These are phyloP conservation scores for Talaromyces sp. DNA, from an alignment of 2,329 filamentous ascomycete species.

Conservation along the genomic window DNA sequence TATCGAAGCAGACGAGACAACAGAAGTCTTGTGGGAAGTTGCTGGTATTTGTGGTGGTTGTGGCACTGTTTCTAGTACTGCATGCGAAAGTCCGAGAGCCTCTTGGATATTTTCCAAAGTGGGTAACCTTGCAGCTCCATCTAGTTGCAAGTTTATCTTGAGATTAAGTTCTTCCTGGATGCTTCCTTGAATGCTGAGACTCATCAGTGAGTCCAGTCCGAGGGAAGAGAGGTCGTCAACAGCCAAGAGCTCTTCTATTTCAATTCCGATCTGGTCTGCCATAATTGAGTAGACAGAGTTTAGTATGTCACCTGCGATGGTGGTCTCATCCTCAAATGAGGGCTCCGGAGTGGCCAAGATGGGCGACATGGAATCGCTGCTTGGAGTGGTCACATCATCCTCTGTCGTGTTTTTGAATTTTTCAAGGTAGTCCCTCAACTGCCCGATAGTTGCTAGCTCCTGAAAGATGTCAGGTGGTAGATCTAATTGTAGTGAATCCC, in stretches of 20 bases:
- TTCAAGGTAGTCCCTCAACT: slow-evolving; percentile 1
- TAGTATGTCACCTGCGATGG: not conserved
- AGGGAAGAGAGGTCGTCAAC: not conserved
- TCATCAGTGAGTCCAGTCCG: not conserved
- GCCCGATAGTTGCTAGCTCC: slow-evolving; percentile 4
- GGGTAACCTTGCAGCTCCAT: not conserved
- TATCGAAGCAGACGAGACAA: not conserved
- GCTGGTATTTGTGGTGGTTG: not conserved
- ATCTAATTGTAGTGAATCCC: slow-evolving; percentile 27
- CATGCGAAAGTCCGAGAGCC: not conserved
- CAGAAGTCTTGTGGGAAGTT: not conserved
- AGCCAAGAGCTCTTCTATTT: not conserved
- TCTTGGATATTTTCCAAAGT: not conserved
- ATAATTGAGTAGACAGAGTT: not conserved
- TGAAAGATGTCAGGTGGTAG: slow-evolving; percentile 18
- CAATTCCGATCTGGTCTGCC: not conserved
- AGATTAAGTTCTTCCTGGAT: not conserved
- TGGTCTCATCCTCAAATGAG: not conserved
- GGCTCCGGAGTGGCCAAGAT: not conserved
- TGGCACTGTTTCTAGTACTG: not conserved
- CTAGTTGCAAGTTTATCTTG: not conserved
- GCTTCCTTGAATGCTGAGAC: not conserved
- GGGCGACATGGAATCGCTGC: not conserved
- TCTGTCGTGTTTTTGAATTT: not conserved
- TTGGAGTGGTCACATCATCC: not conserved